Conservation (phyloP, 495 filamentous ascomycete genomes). For the Penicillium riverlandense region DNA sequence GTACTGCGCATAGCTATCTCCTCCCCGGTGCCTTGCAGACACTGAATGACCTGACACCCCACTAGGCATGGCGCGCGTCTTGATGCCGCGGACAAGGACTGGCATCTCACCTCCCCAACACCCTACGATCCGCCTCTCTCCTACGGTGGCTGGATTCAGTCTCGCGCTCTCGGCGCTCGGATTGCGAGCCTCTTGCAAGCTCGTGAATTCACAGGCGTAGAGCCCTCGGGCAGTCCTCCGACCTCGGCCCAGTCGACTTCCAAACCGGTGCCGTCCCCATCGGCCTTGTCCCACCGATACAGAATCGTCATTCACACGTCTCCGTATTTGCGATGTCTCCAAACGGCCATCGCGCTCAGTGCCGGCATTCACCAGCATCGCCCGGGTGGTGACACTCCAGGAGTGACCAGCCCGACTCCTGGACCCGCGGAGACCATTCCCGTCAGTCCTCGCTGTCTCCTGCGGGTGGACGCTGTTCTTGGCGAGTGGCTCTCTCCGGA, state of each 20-base stretch:
- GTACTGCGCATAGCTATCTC: constrained; percentile 34
- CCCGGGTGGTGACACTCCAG: constrained; percentile 8
- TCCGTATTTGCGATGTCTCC: constrained; percentile 86
- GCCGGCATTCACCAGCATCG: constrained; percentile 74
- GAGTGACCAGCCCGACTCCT: constrained; percentile 3
- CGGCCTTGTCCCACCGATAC: constrained; percentile 50
- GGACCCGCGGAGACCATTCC: constrained; percentile 1
- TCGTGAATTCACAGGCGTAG: constrained; percentile 20
- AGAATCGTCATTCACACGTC: constrained; percentile 84
- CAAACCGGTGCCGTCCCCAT: constrained; percentile 14
- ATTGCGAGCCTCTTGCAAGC: constrained; percentile 66
- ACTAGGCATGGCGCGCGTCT: constrained; percentile 83
- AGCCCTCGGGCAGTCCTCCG: constrained; percentile 4
- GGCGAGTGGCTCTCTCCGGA: constrained; percentile 93
- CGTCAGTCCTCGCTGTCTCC: constrained; percentile 18
- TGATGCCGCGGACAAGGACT: constrained; percentile 87
- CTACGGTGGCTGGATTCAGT: constrained; percentile 88
- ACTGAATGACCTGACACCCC: background rate
- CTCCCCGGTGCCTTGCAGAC: background rate
- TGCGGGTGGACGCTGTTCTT: constrained; percentile 85
- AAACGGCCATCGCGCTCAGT: constrained; percentile 85
- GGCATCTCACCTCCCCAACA: constrained; percentile 90
- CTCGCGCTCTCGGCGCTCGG: constrained; percentile 66
- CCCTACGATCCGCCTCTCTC: constrained; percentile 95
- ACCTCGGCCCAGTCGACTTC: constrained; percentile 10